These are phyloP conservation scores for Hanseniaspora lachancei DNA, from an alignment of 805 yeast genomes.

Conservation along the genomic window DNA sequence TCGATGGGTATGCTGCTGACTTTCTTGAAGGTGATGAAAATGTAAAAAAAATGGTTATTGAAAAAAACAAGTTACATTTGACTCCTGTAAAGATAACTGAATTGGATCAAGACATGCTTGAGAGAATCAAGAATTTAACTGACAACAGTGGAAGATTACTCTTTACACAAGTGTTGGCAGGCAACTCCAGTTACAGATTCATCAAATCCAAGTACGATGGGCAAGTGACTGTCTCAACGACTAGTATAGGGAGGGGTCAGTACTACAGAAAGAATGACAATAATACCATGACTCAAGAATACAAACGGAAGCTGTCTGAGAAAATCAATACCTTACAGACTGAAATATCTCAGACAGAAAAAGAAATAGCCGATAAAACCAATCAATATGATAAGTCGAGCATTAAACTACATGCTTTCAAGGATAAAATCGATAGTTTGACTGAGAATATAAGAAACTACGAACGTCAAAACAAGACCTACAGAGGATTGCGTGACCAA, in stretches of 20 bases:
- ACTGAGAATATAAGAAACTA: slow-evolving; percentile 4
- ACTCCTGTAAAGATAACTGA: slow-evolving; percentile 52
- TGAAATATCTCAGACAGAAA: slow-evolving; percentile 13
- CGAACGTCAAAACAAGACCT: slow-evolving; percentile 18
- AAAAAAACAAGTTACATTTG: slow-evolving; percentile 34
- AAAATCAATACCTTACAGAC: slow-evolving; percentile 15
- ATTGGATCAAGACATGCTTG: slow-evolving; percentile 31
- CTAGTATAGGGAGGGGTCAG: slow-evolving; percentile 15
- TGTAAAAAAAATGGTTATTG: slow-evolving; percentile 62
- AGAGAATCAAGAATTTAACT: slow-evolving; percentile 28
- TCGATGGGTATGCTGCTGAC: slow-evolving; percentile 70
- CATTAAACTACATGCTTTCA: slow-evolving; percentile 13
- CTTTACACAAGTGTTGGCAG: slow-evolving; percentile 49
- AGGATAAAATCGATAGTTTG: slow-evolving; percentile 16
- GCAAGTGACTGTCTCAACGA: slow-evolving; percentile 27
- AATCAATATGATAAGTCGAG: neutral
- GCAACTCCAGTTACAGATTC: slow-evolving; percentile 39
- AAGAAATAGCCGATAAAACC: neutral
- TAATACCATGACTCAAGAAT: slow-evolving; percentile 21
- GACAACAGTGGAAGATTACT: slow-evolving; percentile 30
- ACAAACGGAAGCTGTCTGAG: slow-evolving; percentile 15
- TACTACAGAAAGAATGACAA: slow-evolving; percentile 19
- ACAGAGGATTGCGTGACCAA: slow-evolving; percentile 20
- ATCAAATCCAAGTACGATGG: slow-evolving; percentile 53
- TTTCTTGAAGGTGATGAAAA: slow-evolving; percentile 57